Evolutionary conservation across 2,329 filamentous ascomycete genomes (phyloP).

Genomic region (Neonectria coccinea): DNA sequence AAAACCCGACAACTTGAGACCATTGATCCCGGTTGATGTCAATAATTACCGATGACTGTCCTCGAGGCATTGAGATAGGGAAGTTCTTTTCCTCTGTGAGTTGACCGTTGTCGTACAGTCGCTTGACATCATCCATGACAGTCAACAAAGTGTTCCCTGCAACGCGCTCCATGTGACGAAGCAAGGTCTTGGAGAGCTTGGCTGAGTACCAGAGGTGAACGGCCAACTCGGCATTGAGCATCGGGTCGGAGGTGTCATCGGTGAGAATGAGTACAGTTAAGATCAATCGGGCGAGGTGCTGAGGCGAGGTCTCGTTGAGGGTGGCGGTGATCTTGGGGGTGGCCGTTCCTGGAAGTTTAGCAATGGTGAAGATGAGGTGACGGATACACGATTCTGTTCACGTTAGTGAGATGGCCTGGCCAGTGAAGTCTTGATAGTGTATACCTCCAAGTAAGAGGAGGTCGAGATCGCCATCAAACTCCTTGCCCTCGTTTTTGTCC

Average conservation of each 20-base stretch:
- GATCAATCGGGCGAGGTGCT: constrained; percentile 21
- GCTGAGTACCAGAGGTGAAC: constrained; percentile 46
- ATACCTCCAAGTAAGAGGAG: constrained; percentile 42
- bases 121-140: constrained; percentile 10
- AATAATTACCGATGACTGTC: constrained; percentile 9
- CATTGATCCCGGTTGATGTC: constrained; percentile 25
- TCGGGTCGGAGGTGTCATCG: constrained; percentile 20
- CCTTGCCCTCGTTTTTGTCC: constrained; percentile 42
- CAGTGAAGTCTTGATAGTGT: background rate
- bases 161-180: constrained; percentile 27
- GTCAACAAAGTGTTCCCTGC: constrained; percentile 7
- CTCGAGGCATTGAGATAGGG: constrained; percentile 13
- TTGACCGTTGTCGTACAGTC: background rate
- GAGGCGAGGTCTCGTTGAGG: constrained; percentile 19
- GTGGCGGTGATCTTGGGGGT: constrained; percentile 26
- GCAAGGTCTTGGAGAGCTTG: constrained; percentile 27
- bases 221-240: constrained; percentile 38
- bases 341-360: constrained; percentile 36
- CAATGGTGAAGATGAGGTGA: constrained; percentile 43
- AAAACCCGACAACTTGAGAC: constrained; percentile 3
- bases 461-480: constrained; percentile 35
- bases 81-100: background rate
- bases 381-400: constrained; percentile 38
- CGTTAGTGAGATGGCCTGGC: constrained; percentile 6
- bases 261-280: constrained; percentile 32